Conservation (phyloP, 1,284 basidiomycete species). For the Cystobasidium slooffiae region DNA sequence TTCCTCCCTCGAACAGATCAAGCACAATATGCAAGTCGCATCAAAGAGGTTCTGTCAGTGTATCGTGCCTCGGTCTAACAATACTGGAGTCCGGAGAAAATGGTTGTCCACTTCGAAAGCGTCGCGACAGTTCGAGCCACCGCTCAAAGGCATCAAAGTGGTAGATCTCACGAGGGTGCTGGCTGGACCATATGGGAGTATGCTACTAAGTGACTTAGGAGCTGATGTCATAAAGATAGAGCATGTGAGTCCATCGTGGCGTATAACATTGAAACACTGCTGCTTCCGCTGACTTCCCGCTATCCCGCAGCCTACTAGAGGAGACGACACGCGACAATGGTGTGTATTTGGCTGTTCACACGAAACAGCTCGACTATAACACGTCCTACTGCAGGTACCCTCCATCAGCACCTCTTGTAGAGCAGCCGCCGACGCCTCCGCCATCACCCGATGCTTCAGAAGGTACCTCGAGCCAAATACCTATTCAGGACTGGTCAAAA, state of each 20-base stretch:
- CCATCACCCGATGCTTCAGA: slow-evolving; percentile 65
- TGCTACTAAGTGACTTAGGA: slow-evolving; percentile 82
- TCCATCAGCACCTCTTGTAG: slow-evolving; percentile 37
- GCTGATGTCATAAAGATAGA: slow-evolving; percentile 82
- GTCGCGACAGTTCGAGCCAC: slow-evolving; percentile 61
- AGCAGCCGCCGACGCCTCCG: slow-evolving; percentile 64
- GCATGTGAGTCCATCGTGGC: slow-evolving; percentile 27
- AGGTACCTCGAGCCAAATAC: slow-evolving; percentile 59
- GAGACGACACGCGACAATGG: slow-evolving; percentile 81
- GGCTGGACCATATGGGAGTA: slow-evolving; percentile 85
- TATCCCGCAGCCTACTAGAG: slow-evolving; percentile 62
- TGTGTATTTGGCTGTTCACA: slow-evolving; percentile 4
- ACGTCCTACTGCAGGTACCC: slow-evolving; percentile 28
- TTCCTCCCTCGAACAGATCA: too few relatives aligned
- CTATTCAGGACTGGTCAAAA: slow-evolving; percentile 62
- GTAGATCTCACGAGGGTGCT: slow-evolving; percentile 86
- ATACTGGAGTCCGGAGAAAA: neutral
- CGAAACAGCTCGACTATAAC: neutral
- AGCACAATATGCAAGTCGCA: slow-evolving; percentile 4
- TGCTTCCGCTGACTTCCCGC: neutral
- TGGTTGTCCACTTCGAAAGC: slow-evolving; percentile 19
- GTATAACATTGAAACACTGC: neutral
- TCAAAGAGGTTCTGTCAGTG: slow-evolving; percentile 2
- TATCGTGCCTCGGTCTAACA: neutral
- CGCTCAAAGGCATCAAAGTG: slow-evolving; percentile 75